Evolutionary conservation across 108 stramenopile genomes (phyloP).

Genomic region (Bacterosira constricta): DNA sequence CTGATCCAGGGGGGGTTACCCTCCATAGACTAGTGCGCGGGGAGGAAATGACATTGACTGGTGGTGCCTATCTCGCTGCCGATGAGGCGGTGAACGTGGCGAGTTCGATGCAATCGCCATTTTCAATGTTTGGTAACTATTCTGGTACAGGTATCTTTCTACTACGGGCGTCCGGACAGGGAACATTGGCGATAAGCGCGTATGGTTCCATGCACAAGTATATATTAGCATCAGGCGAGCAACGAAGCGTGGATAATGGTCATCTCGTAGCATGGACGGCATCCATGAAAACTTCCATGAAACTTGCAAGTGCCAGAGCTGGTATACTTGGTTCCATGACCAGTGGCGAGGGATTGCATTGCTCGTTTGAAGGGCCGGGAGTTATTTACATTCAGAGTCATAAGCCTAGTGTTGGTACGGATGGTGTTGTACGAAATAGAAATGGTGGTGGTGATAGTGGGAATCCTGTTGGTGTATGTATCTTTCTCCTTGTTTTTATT

Average conservation of each 20-base stretch:
- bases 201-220: constrained; percentile 21
- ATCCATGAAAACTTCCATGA: constrained; percentile 5
- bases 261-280: constrained; percentile 24
- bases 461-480: neutral
- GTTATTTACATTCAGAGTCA: constrained; percentile 17
- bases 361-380: constrained; percentile 11
- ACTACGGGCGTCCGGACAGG: constrained; percentile 7
- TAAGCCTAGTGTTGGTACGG: neutral
- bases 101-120: neutral
- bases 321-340: constrained; percentile 13
- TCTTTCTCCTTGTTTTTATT: neutral
- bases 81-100: neutral
- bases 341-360: constrained; percentile 19
- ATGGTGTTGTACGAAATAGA: neutral
- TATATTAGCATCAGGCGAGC: constrained; percentile 1
- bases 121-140: constrained; percentile 3
- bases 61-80: constrained; percentile 17
- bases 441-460: constrained; percentile 5
- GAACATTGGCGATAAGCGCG: constrained; percentile 6
- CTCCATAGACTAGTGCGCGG: constrained; percentile 9
- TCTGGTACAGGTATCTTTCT: constrained; percentile 21
- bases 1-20: constrained; percentile 12
- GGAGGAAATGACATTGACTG: constrained; percentile 6
- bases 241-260: constrained; percentile 12
- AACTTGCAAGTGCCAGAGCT: constrained; percentile 5